These are phyloP conservation scores for Trametes versicolor DNA, from an alignment of 1,284 basidiomycete genomes.

Conservation along the genomic window DNA sequence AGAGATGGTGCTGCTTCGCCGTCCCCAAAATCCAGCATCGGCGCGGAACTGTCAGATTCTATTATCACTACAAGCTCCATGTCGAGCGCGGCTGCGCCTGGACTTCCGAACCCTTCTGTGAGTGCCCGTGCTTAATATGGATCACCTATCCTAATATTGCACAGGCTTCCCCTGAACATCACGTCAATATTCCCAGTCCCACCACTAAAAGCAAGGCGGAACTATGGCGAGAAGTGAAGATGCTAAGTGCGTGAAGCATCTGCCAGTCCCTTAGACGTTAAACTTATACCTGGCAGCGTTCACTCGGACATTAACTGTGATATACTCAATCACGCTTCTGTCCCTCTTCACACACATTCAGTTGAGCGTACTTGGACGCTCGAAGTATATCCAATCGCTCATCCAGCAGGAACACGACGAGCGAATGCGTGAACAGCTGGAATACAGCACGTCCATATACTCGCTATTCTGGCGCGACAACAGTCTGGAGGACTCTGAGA, in stretches of 20 bases:
- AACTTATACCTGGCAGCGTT: conserved; percentile 62
- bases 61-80: conserved; percentile 48
- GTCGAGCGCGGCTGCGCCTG: conserved; percentile 39
- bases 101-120: conserved; percentile 14
- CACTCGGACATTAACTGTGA: conserved; percentile 84
- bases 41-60: conserved; percentile 40
- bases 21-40: conserved; percentile 33
- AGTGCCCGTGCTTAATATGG: not conserved
- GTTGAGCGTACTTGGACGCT: conserved; percentile 84
- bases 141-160: not conserved
- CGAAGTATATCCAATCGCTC: conserved; percentile 82
- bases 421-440: conserved; percentile 56
- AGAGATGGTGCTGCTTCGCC: conserved; percentile 22
- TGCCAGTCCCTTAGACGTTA: not conserved
- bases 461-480: conserved; percentile 44
- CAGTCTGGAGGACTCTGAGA: conserved; percentile 42
- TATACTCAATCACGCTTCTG: conserved; percentile 86
- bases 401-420: conserved; percentile 72
- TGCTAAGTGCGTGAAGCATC: conserved; percentile 63
- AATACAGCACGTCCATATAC: conserved; percentile 51
- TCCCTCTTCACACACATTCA: conserved; percentile 86
- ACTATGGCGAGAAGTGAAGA: conserved; percentile 86
- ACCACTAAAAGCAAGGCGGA: conserved; percentile 65
- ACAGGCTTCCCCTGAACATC: conserved; percentile 17
- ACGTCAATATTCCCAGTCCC: conserved; percentile 23